Percentiles rank a stretch among this genome's conserved stretches.
Evolutionary conservation across 176 grass and related monocot species (phyloP).

Genomic region (Rhynchospora breviuscula): DNA sequence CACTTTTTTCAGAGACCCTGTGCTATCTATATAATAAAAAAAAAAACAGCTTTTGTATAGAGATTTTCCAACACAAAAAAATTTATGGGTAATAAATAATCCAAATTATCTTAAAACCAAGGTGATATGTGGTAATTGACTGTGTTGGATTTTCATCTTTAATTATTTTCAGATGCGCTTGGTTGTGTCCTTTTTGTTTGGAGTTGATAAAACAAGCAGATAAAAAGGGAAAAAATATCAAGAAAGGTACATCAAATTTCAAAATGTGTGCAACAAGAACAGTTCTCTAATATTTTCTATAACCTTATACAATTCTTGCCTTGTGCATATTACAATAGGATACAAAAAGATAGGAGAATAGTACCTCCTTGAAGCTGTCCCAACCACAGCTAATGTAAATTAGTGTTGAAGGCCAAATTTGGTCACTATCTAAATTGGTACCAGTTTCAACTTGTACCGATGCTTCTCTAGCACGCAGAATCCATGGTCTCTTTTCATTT

Average conservation of each 20-base stretch:
- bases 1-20: not conserved
- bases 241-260: not conserved
- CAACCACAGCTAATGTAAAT: conserved; percentile 98
- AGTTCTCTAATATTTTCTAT: no score
- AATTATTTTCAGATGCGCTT: not conserved
- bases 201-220: not conserved
- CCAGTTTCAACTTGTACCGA: conserved; percentile 63
- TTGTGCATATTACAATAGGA: conserved; percentile 4
- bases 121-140: not conserved
- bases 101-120: not conserved
- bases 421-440: conserved; percentile 38
- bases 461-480: conserved; percentile 81
- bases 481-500: conserved; percentile 97
- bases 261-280: not conserved
- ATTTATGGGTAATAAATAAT: not conserved
- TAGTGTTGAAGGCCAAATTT: conserved; percentile 70
- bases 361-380: conserved; percentile 96
- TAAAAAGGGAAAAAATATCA: no score
- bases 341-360: not conserved
- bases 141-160: not conserved
- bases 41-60: not conserved
- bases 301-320: not conserved
- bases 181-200: not conserved
- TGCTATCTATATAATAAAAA: conserved; percentile 5
- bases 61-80: not conserved